Percentiles rank a stretch among this genome's conserved stretches.
These are phyloP conservation scores for Fusarium decemcellulare DNA, from an alignment of 2,329 filamentous ascomycete genomes.

Conservation along the genomic window DNA sequence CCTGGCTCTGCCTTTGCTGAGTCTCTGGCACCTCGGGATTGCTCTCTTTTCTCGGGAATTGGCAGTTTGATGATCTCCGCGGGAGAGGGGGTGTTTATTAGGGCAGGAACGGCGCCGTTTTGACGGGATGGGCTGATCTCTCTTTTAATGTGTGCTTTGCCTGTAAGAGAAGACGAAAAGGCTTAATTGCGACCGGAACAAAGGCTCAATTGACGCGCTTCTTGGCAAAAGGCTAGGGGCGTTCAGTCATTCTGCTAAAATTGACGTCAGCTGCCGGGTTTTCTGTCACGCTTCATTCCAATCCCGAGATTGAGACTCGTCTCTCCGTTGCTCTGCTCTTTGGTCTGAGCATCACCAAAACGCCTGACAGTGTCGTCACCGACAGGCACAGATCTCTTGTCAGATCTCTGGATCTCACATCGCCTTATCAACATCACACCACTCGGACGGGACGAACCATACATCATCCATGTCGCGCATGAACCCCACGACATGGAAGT, in stretches of 20 bases:
- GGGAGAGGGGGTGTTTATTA: conserved; percentile 23
- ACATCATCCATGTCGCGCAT: conserved; percentile 31
- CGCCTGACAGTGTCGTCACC: conserved; percentile 5
- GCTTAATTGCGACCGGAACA: no score
- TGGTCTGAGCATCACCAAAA: not conserved
- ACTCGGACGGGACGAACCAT: not conserved
- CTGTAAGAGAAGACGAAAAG: not conserved
- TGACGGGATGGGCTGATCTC: no score
- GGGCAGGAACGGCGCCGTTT: not conserved
- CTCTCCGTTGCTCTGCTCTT: not conserved
- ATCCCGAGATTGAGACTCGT: not conserved
- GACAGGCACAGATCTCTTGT: not conserved
- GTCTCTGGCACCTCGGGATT: not conserved
- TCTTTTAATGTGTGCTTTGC: not conserved
- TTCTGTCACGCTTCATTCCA: not conserved
- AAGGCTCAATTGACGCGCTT: not conserved
- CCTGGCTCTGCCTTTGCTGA: not conserved
- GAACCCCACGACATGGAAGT: conserved; percentile 60
- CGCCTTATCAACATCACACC: conserved; percentile 1
- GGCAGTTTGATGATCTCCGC: conserved; percentile 46
- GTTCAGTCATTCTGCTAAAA: conserved; percentile 10
- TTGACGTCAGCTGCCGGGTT: conserved; percentile 4
- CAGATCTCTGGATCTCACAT: conserved; percentile 17
- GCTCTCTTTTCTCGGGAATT: conserved; percentile 12
- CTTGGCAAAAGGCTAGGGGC: not conserved